Evolutionary conservation across 1,284 basidiomycete species (phyloP).

Genomic region (Cystobasidium slooffiae): DNA sequence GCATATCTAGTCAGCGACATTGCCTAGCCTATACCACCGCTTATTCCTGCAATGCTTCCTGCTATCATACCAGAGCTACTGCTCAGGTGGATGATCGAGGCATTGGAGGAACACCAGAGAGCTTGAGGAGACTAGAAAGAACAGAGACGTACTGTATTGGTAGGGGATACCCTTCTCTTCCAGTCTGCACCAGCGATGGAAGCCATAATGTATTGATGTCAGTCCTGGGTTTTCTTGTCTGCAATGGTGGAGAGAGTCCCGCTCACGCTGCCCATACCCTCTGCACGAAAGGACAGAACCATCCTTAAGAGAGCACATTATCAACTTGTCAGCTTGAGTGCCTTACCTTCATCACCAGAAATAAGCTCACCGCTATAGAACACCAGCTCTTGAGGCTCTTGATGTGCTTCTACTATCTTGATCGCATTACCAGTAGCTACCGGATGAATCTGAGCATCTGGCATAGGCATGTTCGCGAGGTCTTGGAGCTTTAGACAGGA

Average conservation of each 20-base stretch:
- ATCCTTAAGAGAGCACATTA: conserved; percentile 22
- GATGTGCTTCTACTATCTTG: conserved; percentile 49
- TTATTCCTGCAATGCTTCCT: no score
- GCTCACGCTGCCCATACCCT: conserved; percentile 48
- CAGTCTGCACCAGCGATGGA: neutral
- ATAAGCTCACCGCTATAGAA: conserved; percentile 46
- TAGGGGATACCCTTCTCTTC: conserved; percentile 66
- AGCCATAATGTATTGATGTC: neutral
- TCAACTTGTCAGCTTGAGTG: neutral
- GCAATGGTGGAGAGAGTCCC: neutral
- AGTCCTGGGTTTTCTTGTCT: neutral
- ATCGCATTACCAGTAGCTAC: conserved; percentile 46
- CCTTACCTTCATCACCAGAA: neutral
- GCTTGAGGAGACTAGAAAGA: neutral
- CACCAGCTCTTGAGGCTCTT: conserved; percentile 59
- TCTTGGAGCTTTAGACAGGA: neutral
- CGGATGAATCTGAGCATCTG: conserved; percentile 43
- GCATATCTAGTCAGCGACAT: neutral
- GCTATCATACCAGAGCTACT: no score
- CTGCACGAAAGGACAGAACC: conserved; percentile 47
- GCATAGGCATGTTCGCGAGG: conserved; percentile 30
- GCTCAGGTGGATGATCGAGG: no score
- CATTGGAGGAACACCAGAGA: neutral
- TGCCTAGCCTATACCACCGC: no score
- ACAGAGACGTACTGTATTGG: conserved; percentile 63